These are phyloP conservation scores for Pontederia crassipes DNA, from an alignment of 176 grass and related monocot species.

Conservation along the genomic window DNA sequence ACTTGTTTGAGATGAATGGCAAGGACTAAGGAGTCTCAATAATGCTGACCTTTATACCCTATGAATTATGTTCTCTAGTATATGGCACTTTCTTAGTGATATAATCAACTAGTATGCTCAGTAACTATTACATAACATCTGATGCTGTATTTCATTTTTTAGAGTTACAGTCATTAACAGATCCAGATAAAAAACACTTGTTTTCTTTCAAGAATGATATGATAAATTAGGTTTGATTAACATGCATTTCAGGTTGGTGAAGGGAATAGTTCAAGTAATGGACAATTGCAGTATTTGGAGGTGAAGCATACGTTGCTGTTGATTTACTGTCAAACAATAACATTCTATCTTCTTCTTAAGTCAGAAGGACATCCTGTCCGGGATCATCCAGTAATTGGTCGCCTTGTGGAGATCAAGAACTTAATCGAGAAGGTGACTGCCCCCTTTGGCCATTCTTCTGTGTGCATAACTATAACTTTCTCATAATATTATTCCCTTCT, in stretches of 20 bases:
- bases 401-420: conserved; percentile 77
- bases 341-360: conserved; percentile 92
- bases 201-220: neutral
- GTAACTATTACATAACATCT: no score
- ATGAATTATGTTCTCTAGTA: no score
- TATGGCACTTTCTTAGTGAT: no score
- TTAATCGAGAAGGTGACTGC: conserved; percentile 63
- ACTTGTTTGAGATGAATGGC: no score
- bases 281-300: conserved; percentile 41
- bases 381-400: conserved; percentile 86
- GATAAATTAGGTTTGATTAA: conserved; percentile 1
- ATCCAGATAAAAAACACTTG: neutral
- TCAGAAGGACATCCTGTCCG: conserved; percentile 66
- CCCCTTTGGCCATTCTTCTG: neutral
- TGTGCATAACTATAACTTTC: no score
- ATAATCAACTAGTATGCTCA: no score
- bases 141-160: no score
- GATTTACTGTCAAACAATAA: conserved; percentile 83
- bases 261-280: conserved; percentile 29
- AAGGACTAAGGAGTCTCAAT: no score
- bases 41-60: no score
- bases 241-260: conserved; percentile 29
- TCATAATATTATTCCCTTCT: neutral
- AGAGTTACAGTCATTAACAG: neutral
- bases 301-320: conserved; percentile 62